A percentile compares a stretch with the other conserved stretches of the same genome.
Conservation (phyloP, 148 eudicot species). For the Rheum nobile region DNA sequence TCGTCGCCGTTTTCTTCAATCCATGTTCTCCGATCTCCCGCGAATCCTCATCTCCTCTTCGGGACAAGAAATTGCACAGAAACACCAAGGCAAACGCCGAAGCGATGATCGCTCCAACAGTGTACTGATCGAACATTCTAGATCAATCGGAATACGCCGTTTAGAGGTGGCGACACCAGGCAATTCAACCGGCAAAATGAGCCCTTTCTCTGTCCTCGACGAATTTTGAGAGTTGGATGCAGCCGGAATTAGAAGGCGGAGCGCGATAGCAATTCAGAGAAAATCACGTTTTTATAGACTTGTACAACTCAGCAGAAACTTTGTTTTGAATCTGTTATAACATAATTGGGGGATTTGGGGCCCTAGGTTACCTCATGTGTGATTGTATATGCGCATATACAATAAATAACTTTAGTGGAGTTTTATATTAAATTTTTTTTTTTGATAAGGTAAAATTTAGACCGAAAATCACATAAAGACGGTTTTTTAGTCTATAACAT, state of each 20-base stretch:
- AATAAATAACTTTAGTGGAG: too few species aligned
- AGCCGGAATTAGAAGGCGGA: background rate
- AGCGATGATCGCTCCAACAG: slow-evolving; percentile 26
- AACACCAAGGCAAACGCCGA: slow-evolving; percentile 20
- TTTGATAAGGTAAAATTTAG: too few species aligned
- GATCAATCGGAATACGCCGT: background rate
- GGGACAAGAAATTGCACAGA: slow-evolving; percentile 13
- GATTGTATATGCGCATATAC: too few species aligned
- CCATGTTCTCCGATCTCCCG: background rate
- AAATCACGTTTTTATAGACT: background rate
- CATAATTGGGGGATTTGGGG: too few species aligned
- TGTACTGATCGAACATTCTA: slow-evolving; percentile 28
- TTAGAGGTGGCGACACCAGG: background rate
- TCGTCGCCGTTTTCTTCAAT: background rate
- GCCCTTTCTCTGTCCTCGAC: background rate
- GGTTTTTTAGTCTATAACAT: too few species aligned
- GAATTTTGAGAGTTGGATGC: background rate
- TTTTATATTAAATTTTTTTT: too few species aligned
- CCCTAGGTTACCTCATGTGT: too few species aligned
- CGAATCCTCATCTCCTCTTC: slow-evolving; percentile 11
- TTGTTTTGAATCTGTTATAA: too few species aligned
- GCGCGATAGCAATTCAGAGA: background rate
- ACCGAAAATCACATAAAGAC: too few species aligned
- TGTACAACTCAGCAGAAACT: background rate
- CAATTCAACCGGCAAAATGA: background rate